Percentiles rank a stretch among this genome's conserved stretches.
These are phyloP conservation scores for Bipolaris zeicola DNA, from an alignment of 2,329 filamentous ascomycete species.

Conservation along the genomic window DNA sequence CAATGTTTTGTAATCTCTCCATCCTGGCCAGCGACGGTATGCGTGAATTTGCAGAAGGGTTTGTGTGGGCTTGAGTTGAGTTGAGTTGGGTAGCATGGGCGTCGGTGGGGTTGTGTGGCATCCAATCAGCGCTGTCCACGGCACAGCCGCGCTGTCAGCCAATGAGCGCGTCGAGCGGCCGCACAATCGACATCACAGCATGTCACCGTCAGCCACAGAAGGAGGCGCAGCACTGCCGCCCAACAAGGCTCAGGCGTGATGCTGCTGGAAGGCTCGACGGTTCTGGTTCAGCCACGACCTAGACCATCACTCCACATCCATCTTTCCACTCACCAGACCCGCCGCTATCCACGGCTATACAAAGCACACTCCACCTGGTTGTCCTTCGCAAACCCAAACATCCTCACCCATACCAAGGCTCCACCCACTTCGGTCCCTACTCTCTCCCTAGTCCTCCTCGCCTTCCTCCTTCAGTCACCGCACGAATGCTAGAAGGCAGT, in stretches of 20 bases:
- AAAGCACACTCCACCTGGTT: slow-evolving; percentile 34
- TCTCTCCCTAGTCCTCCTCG: slow-evolving; percentile 26
- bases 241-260: slow-evolving; percentile 20
- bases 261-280: slow-evolving; percentile 16
- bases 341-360: slow-evolving; percentile 34
- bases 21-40: too few species aligned
- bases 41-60: neutral
- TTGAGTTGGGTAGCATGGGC: neutral
- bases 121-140: slow-evolving; percentile 12
- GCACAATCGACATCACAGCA: slow-evolving; percentile 7
- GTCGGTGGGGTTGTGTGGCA: neutral
- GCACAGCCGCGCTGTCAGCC: slow-evolving; percentile 17
- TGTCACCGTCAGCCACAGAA: slow-evolving; percentile 12
- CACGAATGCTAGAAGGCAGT: slow-evolving; percentile 25
- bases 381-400: slow-evolving; percentile 26
- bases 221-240: slow-evolving; percentile 25
- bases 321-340: slow-evolving; percentile 35
- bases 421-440: slow-evolving; percentile 6
- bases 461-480: slow-evolving; percentile 16
- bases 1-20: neutral
- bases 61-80: neutral
- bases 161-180: slow-evolving; percentile 18
- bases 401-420: slow-evolving; percentile 12
- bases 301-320: slow-evolving; percentile 34
- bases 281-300: slow-evolving; percentile 22